A percentile compares a stretch with the other conserved stretches of the same genome.
phyloP scores from a whole-genome alignment of 2,329 filamentous ascomycete genomes.

The Pseudogymnoascus sp. region DNA sequence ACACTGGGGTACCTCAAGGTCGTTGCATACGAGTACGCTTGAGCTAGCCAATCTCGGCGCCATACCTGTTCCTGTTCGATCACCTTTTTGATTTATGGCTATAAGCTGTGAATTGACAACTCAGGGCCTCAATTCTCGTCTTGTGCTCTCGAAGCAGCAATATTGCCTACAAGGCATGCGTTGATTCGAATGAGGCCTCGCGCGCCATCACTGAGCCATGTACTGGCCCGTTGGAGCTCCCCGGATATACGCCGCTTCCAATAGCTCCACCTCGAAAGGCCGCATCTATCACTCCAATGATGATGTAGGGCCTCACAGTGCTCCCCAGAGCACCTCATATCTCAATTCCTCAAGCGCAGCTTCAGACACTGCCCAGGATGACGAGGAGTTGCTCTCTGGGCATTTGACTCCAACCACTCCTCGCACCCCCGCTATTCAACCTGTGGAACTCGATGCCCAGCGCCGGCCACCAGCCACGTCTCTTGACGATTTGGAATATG shows the following conservation, averaged over 20 bases:
- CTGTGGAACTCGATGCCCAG: constrained; percentile 49
- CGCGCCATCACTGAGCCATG: constrained; percentile 48
- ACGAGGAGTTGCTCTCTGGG: constrained; percentile 19
- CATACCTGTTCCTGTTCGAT: background rate
- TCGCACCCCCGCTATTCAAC: constrained; percentile 48
- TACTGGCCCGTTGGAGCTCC: constrained; percentile 88
- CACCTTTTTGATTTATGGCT: constrained; percentile 4
- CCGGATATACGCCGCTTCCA: constrained; percentile 73
- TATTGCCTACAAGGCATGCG: constrained; percentile 26
- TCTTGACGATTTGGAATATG: constrained; percentile 16
- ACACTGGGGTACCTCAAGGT: constrained; percentile 4
- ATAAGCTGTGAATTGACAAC: background rate
- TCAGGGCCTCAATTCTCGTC: background rate
- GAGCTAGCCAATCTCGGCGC: constrained; percentile 5
- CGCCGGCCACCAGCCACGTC: constrained; percentile 15
- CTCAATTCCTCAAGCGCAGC: constrained; percentile 23
- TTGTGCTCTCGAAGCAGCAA: constrained; percentile 10
- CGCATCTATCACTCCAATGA: constrained; percentile 52
- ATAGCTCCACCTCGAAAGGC: constrained; percentile 47
- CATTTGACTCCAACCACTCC: constrained; percentile 36
- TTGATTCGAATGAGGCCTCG: constrained; percentile 28
- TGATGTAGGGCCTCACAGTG: constrained; percentile 42
- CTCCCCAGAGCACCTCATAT: constrained; percentile 29
- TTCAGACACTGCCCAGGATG: constrained; percentile 20
- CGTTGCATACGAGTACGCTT: background rate